A percentile compares a stretch with the other conserved stretches of the same genome.
Evolutionary conservation across 2,329 filamentous ascomycete species (phyloP).

Genomic region (Colletotrichum orchidophilum): DNA sequence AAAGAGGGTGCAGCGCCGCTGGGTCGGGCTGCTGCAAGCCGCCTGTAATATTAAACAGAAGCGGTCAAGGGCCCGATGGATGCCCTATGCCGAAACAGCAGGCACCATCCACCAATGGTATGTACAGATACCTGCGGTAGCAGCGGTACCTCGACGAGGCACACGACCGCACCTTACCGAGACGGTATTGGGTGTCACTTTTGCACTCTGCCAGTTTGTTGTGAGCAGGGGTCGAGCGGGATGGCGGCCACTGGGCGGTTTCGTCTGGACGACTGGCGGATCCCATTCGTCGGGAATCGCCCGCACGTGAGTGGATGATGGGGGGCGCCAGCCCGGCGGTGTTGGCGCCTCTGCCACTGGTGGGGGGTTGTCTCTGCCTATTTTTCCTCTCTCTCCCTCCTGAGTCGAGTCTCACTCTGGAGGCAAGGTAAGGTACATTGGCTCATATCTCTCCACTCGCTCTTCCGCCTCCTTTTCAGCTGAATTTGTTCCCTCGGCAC

Average conservation of each 20-base stretch:
- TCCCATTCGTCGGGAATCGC: conserved; percentile 9
- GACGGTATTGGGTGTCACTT: neutral
- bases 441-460: neutral
- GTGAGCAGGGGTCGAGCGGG: conserved; percentile 1
- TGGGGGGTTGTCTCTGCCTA: neutral
- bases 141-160: neutral
- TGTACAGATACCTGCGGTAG: neutral
- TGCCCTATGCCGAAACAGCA: conserved; percentile 30
- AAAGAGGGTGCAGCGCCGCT: neutral
- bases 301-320: conserved; percentile 24
- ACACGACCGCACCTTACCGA: neutral
- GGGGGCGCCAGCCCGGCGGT: conserved; percentile 9
- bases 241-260: conserved; percentile 20
- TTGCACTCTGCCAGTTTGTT: neutral
- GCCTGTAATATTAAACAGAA: conserved; percentile 29
- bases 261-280: conserved; percentile 9
- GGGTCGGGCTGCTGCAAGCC: conserved; percentile 14
- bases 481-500: neutral
- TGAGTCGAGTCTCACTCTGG: neutral
- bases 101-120: neutral
- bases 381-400: neutral
- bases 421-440: neutral
- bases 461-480: neutral
- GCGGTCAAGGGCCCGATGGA: conserved; percentile 31
- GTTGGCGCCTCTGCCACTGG: conserved; percentile 6